Percentiles rank a stretch among this genome's conserved stretches.
Evolutionary conservation across 257 asterid genomes (phyloP).

Genomic region (Rubia yunnanensis): DNA sequence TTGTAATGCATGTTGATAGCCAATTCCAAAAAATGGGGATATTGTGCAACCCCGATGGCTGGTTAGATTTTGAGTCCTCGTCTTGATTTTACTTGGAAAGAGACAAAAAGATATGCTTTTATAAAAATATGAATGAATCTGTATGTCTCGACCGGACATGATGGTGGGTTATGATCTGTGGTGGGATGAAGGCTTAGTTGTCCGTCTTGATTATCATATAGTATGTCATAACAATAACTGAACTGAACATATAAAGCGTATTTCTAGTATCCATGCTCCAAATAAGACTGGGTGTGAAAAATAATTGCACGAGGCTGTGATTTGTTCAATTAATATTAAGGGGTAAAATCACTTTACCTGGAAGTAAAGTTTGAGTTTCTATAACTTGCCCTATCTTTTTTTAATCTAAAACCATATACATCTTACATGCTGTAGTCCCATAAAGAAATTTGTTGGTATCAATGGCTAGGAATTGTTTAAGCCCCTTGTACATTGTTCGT

Average conservation of each 20-base stretch:
- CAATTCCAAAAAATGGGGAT: background rate
- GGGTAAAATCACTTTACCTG: background rate
- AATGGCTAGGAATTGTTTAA: background rate
- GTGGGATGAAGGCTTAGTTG: background rate
- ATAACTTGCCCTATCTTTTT: background rate
- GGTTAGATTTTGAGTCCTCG: too few relatives aligned
- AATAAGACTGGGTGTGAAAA: background rate
- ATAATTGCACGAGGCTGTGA: background rate
- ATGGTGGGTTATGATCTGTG: background rate
- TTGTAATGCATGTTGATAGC: background rate
- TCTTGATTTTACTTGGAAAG: background rate
- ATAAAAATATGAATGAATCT: background rate
- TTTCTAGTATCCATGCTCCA: background rate
- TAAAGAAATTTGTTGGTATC: background rate
- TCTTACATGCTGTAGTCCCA: background rate
- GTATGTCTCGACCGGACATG: background rate
- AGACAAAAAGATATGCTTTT: background rate
- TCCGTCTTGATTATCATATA: too few relatives aligned
- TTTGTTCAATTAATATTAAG: background rate
- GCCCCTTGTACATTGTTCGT: slow-evolving; percentile 12
- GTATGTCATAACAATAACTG: background rate
- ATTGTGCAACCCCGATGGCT: background rate
- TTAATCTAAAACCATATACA: background rate
- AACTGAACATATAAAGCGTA: background rate
- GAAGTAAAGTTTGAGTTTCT: background rate